Percentiles rank a stretch among this genome's conserved stretches.
Evolutionary conservation across 2,329 filamentous ascomycete genomes (phyloP).

Genomic region (Botrytis pseudocinerea): DNA sequence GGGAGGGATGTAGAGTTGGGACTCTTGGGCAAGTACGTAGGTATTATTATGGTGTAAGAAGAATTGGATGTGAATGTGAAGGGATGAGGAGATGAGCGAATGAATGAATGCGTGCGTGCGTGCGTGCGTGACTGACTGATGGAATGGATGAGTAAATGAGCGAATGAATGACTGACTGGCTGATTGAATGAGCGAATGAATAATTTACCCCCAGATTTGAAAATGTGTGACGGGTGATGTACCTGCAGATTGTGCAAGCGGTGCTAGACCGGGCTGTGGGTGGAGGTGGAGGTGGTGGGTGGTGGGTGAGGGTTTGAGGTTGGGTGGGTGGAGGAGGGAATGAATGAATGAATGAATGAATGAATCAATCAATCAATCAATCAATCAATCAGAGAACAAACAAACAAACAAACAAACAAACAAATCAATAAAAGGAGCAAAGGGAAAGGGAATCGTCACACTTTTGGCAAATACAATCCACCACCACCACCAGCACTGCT

Average conservation of each 20-base stretch:
- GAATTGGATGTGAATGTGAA: background rate
- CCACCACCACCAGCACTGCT: too few relatives aligned
- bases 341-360: background rate
- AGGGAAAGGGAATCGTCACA: too few relatives aligned
- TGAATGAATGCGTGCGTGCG: too few relatives aligned
- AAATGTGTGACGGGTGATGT: background rate
- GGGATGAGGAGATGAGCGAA: background rate
- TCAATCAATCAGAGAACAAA: background rate
- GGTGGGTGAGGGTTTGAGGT: too few relatives aligned
- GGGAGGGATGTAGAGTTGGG: too few relatives aligned
- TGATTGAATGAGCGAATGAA: background rate
- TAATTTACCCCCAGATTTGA: background rate
- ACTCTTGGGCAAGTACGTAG: background rate
- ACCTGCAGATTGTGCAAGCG: slow-evolving; percentile 9
- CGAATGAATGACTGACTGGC: background rate
- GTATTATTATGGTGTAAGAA: background rate
- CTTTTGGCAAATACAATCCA: background rate
- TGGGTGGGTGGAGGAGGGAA: background rate
- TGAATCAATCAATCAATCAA: background rate
- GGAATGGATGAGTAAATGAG: too few relatives aligned
- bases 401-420: too few relatives aligned
- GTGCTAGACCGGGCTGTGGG: background rate
- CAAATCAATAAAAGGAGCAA: too few relatives aligned
- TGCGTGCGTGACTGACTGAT: background rate
- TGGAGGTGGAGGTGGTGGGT: background rate